Percentiles rank a stretch among this genome's conserved stretches.
Evolutionary conservation across 208 protist species (phyloP).

Genomic region (Lotmaria passim): DNA sequence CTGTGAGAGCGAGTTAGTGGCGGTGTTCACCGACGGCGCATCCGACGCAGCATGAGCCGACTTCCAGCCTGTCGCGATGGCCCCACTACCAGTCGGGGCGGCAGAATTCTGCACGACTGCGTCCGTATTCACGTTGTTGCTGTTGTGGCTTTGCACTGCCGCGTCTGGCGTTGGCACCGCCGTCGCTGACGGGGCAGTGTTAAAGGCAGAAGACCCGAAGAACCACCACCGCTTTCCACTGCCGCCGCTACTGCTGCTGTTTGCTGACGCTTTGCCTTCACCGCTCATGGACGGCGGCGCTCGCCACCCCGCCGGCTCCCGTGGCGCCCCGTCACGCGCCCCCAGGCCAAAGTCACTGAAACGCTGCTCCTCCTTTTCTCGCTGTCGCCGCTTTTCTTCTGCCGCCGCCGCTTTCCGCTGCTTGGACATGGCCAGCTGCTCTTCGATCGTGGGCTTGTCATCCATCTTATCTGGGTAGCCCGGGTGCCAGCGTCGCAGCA

Average conservation of each 20-base stretch:
- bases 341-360: conserved; percentile 21
- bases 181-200: not conserved
- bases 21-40: conserved; percentile 6
- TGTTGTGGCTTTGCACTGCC: not conserved
- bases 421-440: conserved; percentile 45
- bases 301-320: conserved; percentile 20
- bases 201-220: conserved; percentile 28
- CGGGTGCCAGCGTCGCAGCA: conserved; percentile 88
- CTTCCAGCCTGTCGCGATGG: conserved; percentile 2
- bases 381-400: conserved; percentile 20
- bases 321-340: conserved; percentile 9
- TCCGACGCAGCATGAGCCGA: not conserved
- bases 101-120: not conserved
- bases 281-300: not conserved
- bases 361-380: conserved; percentile 13
- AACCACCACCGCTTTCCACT: conserved; percentile 23
- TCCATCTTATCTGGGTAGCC: conserved; percentile 84
- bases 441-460: conserved; percentile 73
- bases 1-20: conserved; percentile 13
- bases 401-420: conserved; percentile 22
- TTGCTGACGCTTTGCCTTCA: not conserved
- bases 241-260: not conserved
- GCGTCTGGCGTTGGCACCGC: not conserved
- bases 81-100: not conserved
- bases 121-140: not conserved